phyloP scores from a whole-genome alignment of 208 protist genomes.

The Herpetomonas muscarum region DNA sequence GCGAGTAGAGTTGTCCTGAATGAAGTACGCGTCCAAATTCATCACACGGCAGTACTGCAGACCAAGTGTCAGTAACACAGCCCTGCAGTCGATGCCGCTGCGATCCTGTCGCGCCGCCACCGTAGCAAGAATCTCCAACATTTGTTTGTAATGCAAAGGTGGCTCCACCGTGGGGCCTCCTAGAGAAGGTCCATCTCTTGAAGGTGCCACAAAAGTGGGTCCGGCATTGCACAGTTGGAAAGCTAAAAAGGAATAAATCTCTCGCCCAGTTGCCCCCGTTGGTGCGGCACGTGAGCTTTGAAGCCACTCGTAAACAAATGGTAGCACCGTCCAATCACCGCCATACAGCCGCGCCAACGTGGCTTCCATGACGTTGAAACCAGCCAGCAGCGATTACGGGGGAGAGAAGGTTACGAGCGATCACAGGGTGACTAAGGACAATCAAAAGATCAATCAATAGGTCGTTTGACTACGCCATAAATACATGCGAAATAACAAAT shows the following conservation, averaged over 20 bases:
- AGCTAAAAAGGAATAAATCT: not conserved
- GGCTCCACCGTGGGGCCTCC: too few species aligned
- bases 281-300: too few species aligned
- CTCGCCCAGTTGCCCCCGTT: too few species aligned
- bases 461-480: too few species aligned
- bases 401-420: too few species aligned
- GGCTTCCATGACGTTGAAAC: not conserved
- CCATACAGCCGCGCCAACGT: not conserved
- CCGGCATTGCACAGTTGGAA: not conserved
- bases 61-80: constrained; percentile 22
- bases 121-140: constrained; percentile 28
- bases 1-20: constrained; percentile 5
- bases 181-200: too few species aligned
- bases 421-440: too few species aligned
- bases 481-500: too few species aligned
- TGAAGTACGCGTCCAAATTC: constrained; percentile 59
- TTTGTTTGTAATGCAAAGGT: not conserved
- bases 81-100: constrained; percentile 15
- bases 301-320: too few species aligned
- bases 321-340: too few species aligned
- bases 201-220: too few species aligned
- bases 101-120: constrained; percentile 12
- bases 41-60: constrained; percentile 37
- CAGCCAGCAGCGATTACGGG: not conserved
- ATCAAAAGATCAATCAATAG: too few species aligned